These are phyloP conservation scores for Mycena pura DNA, from an alignment of 768 basidiomycete species.

Conservation along the genomic window DNA sequence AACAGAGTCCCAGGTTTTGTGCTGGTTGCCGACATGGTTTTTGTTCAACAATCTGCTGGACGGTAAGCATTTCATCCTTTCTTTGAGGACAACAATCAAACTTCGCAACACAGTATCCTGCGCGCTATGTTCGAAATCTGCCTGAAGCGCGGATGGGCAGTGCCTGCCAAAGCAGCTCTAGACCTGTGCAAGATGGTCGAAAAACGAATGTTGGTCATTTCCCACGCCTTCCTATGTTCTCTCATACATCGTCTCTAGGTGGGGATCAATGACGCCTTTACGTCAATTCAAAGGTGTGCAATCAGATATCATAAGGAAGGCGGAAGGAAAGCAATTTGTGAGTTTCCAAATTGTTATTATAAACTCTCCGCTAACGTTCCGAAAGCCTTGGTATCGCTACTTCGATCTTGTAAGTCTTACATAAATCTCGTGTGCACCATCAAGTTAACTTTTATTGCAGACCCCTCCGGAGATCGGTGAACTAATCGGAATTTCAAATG, in stretches of 20 bases:
- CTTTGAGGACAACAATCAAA: no score
- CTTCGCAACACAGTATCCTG: constrained; percentile 66
- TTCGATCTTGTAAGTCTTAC: constrained; percentile 73
- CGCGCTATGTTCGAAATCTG: constrained; percentile 99
- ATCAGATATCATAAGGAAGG: constrained; percentile 82
- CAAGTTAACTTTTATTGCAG: constrained; percentile 33
- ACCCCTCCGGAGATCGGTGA: constrained; percentile 93
- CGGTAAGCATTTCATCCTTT: constrained; percentile 51
- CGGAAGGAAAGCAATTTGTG: constrained; percentile 97
- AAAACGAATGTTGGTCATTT: constrained; percentile 68
- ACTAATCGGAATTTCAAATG: constrained; percentile 91
- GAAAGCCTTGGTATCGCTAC: constrained; percentile 93
- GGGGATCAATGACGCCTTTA: constrained; percentile 97
- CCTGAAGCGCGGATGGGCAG: constrained; percentile 97
- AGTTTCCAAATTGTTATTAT: constrained; percentile 35
- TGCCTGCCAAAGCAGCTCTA: constrained; percentile 88
- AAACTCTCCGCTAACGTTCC: not conserved
- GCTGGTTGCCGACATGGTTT: constrained; percentile 92
- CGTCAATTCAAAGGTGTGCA: constrained; percentile 96
- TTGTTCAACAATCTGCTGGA: constrained; percentile 96
- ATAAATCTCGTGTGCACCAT: not conserved
- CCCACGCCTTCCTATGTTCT: not conserved
- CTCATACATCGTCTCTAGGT: constrained; percentile 56
- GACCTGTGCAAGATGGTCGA: constrained; percentile 98
- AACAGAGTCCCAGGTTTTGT: constrained; percentile 64